Conservation (phyloP, 805 yeast genomes). For the Jamesozyma gamospora region DNA sequence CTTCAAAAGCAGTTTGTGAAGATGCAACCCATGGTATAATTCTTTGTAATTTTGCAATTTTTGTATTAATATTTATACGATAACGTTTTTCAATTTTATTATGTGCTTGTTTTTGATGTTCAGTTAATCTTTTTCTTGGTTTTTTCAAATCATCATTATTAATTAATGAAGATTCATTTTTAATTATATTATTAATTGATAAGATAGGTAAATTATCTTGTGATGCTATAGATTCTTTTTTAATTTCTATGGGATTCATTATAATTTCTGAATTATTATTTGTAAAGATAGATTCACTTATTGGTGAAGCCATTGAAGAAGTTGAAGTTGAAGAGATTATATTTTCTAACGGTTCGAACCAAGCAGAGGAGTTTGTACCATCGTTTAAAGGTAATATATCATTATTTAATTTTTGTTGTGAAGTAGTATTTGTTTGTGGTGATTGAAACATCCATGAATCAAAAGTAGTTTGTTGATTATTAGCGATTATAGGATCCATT, state of each 20-base stretch:
- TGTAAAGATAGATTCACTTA: not conserved
- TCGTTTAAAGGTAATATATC: not conserved
- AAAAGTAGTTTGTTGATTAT: not conserved
- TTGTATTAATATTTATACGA: slow-evolving; percentile 60
- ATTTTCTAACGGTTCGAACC: slow-evolving; percentile 24
- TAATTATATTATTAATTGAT: not conserved
- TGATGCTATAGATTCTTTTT: not conserved
- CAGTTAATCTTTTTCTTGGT: slow-evolving; percentile 45
- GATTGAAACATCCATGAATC: slow-evolving; percentile 14
- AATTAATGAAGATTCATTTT: not conserved
- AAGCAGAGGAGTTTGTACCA: slow-evolving; percentile 6
- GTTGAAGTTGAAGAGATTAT: slow-evolving; percentile 19
- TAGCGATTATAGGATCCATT: slow-evolving; percentile 6
- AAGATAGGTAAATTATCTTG: not conserved
- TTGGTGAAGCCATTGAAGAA: slow-evolving; percentile 9
- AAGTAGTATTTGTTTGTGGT: no score
- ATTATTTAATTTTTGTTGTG: not conserved
- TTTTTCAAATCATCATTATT: slow-evolving; percentile 1
- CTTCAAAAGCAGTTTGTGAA: slow-evolving; percentile 53
- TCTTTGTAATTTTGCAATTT: slow-evolving; percentile 55
- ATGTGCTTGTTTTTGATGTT: slow-evolving; percentile 59
- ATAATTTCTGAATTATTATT: not conserved
- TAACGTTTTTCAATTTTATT: slow-evolving; percentile 63
- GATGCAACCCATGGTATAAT: slow-evolving; percentile 57
- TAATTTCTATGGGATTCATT: not conserved